A percentile compares a stretch with the other conserved stretches of the same genome.
Evolutionary conservation across 129 eudicot species (phyloP).

Genomic region (Glebionis coronaria): DNA sequence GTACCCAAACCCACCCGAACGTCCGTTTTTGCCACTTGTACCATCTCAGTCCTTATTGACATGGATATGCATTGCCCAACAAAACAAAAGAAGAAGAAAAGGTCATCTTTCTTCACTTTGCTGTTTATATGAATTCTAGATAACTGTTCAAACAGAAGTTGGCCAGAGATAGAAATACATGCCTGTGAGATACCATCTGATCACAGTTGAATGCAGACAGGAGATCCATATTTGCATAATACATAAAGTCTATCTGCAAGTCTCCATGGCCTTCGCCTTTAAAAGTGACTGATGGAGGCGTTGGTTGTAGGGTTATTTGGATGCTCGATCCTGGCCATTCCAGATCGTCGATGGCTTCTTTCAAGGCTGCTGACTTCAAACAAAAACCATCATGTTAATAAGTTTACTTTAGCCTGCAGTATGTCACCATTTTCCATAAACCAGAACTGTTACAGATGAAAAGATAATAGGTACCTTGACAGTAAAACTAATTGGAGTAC

Average conservation of each 20-base stretch:
- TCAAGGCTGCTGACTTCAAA: constrained; percentile 80
- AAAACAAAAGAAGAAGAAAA: not conserved
- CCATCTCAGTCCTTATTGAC: not conserved
- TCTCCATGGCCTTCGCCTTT: constrained; percentile 99
- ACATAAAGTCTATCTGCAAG: constrained; percentile 55
- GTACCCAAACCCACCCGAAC: not conserved
- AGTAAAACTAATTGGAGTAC: constrained; percentile 82
- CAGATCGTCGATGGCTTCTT: constrained; percentile 97
- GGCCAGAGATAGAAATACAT: not conserved
- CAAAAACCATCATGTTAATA: not conserved
- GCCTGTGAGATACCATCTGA: constrained; percentile 70
- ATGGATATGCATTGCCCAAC: not conserved
- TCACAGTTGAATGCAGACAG: constrained; percentile 83
- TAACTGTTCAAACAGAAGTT: not conserved
- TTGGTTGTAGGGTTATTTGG: constrained; percentile 67
- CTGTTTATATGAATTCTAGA: not conserved
- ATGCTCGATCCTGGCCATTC: constrained; percentile 99
- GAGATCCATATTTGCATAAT: constrained; percentile 65
- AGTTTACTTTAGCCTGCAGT: not conserved
- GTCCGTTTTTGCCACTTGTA: not conserved
- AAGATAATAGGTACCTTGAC: constrained; percentile 58
- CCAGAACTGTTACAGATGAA: constrained; percentile 1
- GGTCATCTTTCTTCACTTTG: not conserved
- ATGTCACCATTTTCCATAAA: not conserved
- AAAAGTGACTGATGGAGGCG: constrained; percentile 85